Base-by-base conservation (phyloP, 2,329 filamentous ascomycete genomes). In the Stachybotrys chlorohalonatus region DNA sequence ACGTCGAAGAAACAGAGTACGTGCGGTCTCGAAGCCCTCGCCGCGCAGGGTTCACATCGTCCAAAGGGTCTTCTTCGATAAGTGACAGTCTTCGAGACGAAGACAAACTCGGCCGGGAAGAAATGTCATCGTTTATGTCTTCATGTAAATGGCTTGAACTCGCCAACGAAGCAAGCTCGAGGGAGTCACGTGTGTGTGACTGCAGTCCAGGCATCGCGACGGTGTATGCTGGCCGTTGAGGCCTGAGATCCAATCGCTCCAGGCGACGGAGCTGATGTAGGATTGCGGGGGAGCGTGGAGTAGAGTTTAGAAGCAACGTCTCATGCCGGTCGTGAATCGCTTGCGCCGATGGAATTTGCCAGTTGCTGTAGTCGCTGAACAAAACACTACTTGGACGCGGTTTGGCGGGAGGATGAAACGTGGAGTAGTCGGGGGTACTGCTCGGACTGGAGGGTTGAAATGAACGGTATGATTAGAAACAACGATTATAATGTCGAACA, bases 121-220 rank as follows among this genome's bases (percentile, higher is more conserved):
- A 82, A n/a, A 80, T 75, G 50, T 86, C 83, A 50, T 86, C 83
- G 11, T 79, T 80, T 51, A 74, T 79, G 16, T 80, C 82, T 58
- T 80, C 80, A 51, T 81, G 82, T 55, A 71, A 64, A 53, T 71
- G 66, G 62, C 87, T 90, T 45, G 88, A 92, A 58, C 90, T 95
- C 57, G 93, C 94, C 59, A 99, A 84, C 53, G 92, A 96, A 57
- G 92, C 94, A 56, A 99, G 87, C 76, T 99, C 94, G 66, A 99
- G 84, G 50, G 93, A 97, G 79, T 99, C 94, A 74, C 94, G 89
- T 58, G 83, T 70, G 59, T 75, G 72, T 60, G 73, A 68, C 59
- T 74, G 73, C 55, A 74, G 36, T 42, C 36, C 36, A 9, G 36
- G 36, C 36, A 42, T 42, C 36, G 36, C 36, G 36, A 42, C 9